Conservation (phyloP, 2,329 filamentous ascomycete genomes). For the Fusarium nygamai region DNA sequence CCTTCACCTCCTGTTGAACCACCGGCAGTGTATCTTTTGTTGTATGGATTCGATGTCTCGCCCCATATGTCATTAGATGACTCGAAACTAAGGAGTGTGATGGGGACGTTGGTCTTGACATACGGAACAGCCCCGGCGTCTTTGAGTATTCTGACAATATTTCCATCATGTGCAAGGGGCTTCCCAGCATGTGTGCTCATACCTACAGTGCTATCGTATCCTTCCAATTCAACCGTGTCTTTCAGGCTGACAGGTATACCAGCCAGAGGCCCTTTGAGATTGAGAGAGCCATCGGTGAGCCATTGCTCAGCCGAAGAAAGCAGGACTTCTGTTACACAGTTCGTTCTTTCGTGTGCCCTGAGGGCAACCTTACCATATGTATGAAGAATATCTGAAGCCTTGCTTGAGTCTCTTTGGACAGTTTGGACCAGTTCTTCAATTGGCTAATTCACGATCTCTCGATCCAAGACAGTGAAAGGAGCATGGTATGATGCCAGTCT, state of each 20-base stretch:
- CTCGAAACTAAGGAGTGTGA: conserved; percentile 88
- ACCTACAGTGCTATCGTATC: conserved; percentile 84
- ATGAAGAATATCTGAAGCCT: conserved; percentile 78
- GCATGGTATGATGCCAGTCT: conserved; percentile 73
- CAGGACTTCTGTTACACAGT: conserved; percentile 89
- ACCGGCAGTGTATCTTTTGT: conserved; percentile 83
- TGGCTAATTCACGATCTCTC: conserved; percentile 73
- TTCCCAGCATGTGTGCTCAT: conserved; percentile 80
- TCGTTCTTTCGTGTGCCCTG: conserved; percentile 85
- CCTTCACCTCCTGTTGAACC: conserved; percentile 89
- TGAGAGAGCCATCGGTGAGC: conserved; percentile 66
- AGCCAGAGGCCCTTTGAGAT: conserved; percentile 83
- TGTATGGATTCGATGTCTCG: conserved; percentile 82
- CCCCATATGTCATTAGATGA: conserved; percentile 85
- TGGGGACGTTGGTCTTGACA: conserved; percentile 90
- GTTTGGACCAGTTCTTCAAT: conserved; percentile 82
- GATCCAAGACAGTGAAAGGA: conserved; percentile 72
- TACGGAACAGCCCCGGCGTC: conserved; percentile 90
- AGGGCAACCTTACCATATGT: conserved; percentile 89
- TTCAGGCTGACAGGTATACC: conserved; percentile 90
- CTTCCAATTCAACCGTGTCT: conserved; percentile 80
- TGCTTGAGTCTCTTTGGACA: conserved; percentile 74
- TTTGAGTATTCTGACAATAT: conserved; percentile 80
- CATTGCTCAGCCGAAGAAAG: conserved; percentile 81
- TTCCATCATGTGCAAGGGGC: conserved; percentile 72